Conservation (phyloP, 148 eudicot species). For the Vaccinium corymbosum region DNA sequence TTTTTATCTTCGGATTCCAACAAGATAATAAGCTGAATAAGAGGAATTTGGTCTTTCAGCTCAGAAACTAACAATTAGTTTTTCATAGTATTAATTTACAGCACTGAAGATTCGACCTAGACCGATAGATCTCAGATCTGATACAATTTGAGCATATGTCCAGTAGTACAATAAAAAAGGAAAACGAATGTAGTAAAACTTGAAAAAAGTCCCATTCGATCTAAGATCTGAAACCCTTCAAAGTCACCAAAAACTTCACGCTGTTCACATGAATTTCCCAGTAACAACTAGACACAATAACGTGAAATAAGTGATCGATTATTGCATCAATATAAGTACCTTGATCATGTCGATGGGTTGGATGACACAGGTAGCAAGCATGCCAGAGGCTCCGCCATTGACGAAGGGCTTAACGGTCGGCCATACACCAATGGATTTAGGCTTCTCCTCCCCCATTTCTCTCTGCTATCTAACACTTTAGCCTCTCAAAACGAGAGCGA, state of each 20-base stretch:
- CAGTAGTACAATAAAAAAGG: not conserved
- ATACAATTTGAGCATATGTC: not conserved
- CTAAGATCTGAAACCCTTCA: slow-evolving; percentile 10
- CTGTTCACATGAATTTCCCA: not conserved
- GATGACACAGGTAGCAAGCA: slow-evolving; percentile 87
- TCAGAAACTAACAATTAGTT: not conserved
- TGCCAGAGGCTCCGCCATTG: slow-evolving; percentile 91
- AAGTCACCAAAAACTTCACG: not conserved
- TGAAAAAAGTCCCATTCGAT: not conserved
- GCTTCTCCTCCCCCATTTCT: slow-evolving; percentile 47
- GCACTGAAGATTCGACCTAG: not conserved
- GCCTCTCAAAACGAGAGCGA: not conserved
- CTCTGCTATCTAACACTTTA: not conserved
- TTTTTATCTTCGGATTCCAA: not conserved
- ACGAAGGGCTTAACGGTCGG: slow-evolving; percentile 68
- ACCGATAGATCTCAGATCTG: slow-evolving; percentile 1
- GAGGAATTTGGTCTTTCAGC: not conserved
- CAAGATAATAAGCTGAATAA: not conserved
- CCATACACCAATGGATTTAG: slow-evolving; percentile 58
- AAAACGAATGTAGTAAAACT: not conserved
- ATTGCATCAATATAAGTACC: slow-evolving; percentile 25
- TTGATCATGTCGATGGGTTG: slow-evolving; percentile 97
- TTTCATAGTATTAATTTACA: not conserved
- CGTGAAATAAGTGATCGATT: not conserved
- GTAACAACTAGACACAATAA: not conserved